A percentile compares a stretch with the other conserved stretches of the same genome.
These are phyloP conservation scores for Pichia sp. DNA, from an alignment of 1,139 yeast genomes.

Conservation along the genomic window DNA sequence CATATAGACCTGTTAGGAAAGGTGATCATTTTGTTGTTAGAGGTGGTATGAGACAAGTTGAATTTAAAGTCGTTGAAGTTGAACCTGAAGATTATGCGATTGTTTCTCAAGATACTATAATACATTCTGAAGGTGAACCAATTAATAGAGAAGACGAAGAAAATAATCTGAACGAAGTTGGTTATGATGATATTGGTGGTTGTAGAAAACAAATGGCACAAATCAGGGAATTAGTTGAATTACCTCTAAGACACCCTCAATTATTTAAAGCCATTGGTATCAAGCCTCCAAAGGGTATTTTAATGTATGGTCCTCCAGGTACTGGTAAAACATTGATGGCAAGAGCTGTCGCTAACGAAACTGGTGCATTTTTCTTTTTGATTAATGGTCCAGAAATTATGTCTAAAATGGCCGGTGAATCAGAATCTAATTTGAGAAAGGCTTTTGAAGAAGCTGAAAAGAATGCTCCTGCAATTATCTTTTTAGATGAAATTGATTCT, in stretches of 20 bases:
- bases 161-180: slow-evolving; percentile 90
- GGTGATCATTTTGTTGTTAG: slow-evolving; percentile 95
- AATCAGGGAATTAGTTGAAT: slow-evolving; percentile 92
- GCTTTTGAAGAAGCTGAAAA: slow-evolving; percentile 99
- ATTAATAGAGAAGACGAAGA: slow-evolving; percentile 99
- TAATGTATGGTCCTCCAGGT: slow-evolving; percentile 99
- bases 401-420: slow-evolving; percentile 99
- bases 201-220: slow-evolving; percentile 99
- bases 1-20: slow-evolving; percentile 96
- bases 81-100: slow-evolving; percentile 97
- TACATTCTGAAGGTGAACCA: slow-evolving; percentile 99
- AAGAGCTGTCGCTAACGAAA: slow-evolving; percentile 97
- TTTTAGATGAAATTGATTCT: slow-evolving; percentile 97
- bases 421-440: slow-evolving; percentile 93
- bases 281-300: slow-evolving; percentile 93
- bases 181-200: slow-evolving; percentile 98
- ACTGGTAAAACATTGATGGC: slow-evolving; percentile 99
- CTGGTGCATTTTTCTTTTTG: slow-evolving; percentile 96
- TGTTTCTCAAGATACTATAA: slow-evolving; percentile 96
- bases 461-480: slow-evolving; percentile 94
- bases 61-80: slow-evolving; percentile 95
- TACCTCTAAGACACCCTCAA: slow-evolving; percentile 96
- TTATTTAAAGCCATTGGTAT: slow-evolving; percentile 94
- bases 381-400: slow-evolving; percentile 99
- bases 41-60: slow-evolving; percentile 99